Base-by-base conservation (phyloP, 140 eudicot species). In the Ambrosia hybrid region DNA sequence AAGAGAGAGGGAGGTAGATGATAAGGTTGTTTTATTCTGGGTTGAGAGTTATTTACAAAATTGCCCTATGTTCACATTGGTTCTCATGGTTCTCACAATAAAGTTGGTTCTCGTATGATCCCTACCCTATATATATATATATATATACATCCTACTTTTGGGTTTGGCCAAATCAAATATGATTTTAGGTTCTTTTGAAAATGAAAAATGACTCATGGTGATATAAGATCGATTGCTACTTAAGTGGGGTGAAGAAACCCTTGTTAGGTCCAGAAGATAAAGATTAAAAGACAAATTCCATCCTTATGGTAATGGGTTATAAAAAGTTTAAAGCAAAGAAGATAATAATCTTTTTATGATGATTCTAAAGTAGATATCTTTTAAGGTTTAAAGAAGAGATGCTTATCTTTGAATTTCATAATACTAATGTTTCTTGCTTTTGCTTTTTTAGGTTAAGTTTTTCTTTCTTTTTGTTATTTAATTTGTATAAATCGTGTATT, bases 331-430 rank as follows among this genome's bases (percentile, higher is more conserved):
- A 86, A 86, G 86, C 73, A 62, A 76, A 70, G 70, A 69, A 83
- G 80, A 85, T 81, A 85, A 84, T 85, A 64, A 79, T 80, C 88
- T 85, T 88, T 88, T 88, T 88, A n/a, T 88, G 62, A 57, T 4
- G 79, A 85, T 88, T 83, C 95, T 76, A 85, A 85, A 88, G 91
- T 78, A 67, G 77, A 73, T 79, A 73, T 81, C 87, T 80, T 63
- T 81, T 78, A 78, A 67, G 82, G 79, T 78, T 81, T 83, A 81
- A 83, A 86, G 86, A 77, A 38, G 76, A 84, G 85, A 87, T 87
- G 84, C 89, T 82, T 79, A 81, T 78, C 86, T 76, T 83, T 78
- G 76, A 79, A 76, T 81, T 81, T 81, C 76, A 73, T 71, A 81
- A 76, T 80, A 76, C 67, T 75, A 76, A 71, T 21, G 30, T 70